Percentiles rank a stretch among this genome's conserved stretches.
These are phyloP conservation scores for Erythrophleum ivorense DNA, from an alignment of 331 rosid genomes.

Conservation along the genomic window DNA sequence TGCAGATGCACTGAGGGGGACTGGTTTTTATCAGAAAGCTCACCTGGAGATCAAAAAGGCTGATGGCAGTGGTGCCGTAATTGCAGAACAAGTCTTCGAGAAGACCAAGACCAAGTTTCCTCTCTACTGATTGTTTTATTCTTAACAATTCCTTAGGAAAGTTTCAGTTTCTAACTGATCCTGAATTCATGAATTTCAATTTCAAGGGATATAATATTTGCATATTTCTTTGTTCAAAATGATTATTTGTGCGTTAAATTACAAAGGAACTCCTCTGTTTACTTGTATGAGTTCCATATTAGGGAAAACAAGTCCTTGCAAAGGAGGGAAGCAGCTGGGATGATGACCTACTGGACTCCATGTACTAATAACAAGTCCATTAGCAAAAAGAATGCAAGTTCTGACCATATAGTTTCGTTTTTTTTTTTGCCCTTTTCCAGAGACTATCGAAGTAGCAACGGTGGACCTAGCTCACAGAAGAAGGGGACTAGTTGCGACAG, in stretches of 20 bases:
- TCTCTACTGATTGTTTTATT: constrained; percentile 10
- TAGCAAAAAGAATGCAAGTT: neutral
- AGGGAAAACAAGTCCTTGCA: neutral
- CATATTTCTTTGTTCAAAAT: too few relatives aligned
- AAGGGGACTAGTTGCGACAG: too few relatives aligned
- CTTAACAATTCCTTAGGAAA: neutral
- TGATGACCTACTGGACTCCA: neutral
- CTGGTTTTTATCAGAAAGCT: constrained; percentile 72
- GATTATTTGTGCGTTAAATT: too few relatives aligned
- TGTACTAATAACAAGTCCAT: neutral
- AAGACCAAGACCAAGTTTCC: constrained; percentile 12
- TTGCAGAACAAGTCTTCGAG: constrained; percentile 9
- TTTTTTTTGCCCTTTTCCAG: too few relatives aligned
- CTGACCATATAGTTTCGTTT: too few relatives aligned
- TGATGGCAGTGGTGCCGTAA: constrained; percentile 40
- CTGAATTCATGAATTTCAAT: neutral
- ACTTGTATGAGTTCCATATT: too few relatives aligned
- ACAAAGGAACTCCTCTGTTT: too few relatives aligned
- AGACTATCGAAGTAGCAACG: too few relatives aligned
- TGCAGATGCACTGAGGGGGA: constrained; percentile 80
- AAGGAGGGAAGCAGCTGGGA: neutral
- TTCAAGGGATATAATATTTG: neutral
- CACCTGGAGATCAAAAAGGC: constrained; percentile 83
- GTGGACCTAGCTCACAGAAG: too few relatives aligned
- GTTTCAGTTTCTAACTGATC: neutral